Evolutionary conservation across 2,329 filamentous ascomycete species (phyloP), one percentile per base, ranked within the genome.

Genomic region (Pseudonectria buxi): DNA sequence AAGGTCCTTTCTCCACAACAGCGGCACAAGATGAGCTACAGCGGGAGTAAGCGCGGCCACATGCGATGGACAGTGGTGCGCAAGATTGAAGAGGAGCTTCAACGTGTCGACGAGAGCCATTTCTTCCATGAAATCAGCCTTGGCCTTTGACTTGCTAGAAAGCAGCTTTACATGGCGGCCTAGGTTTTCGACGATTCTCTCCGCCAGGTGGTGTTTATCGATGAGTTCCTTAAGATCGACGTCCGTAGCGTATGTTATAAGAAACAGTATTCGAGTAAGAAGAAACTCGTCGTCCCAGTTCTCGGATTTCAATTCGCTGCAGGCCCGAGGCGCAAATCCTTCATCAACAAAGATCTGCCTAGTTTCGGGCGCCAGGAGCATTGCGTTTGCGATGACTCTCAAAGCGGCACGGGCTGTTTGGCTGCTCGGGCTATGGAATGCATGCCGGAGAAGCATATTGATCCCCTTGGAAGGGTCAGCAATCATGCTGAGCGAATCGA

Each of bases 71-170:
- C 81, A 83, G 51, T 81, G 79, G 50, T 89, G 81, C 2, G 83
- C 84, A 35, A 95, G 70, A 59, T 95, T 95, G 69, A 94, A 96
- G 33, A 94, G 64, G 27, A 96, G 71, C 54, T 94, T 95, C 32
- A 92, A 66, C 0, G 84, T 90, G 59, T 96, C 90, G 7, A 71
- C 72, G 26, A 96, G 69, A 1, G 89, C 87, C 76, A 90, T 78
- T 39, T 83, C 78, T 45, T 83, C 78, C 72, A 89, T 84, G 0
- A 75, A 72, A 28, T 76, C 64, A 10, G 46, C 46, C 10, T 51
- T 55, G 15, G 54, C 45, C 30, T 60, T 62, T 30, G 51, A 49
- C n/a, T 55, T 51, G 14, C 44, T 40, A 13, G 51, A 44, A 7
- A 60, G 35, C 4, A 61, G 48, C 35, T 71, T 74, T 6, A 76